Evolutionary conservation across 257 asterid genomes (phyloP), one percentile per base, ranked within the genome.

Genomic region (Solanum lycopersicoides): DNA sequence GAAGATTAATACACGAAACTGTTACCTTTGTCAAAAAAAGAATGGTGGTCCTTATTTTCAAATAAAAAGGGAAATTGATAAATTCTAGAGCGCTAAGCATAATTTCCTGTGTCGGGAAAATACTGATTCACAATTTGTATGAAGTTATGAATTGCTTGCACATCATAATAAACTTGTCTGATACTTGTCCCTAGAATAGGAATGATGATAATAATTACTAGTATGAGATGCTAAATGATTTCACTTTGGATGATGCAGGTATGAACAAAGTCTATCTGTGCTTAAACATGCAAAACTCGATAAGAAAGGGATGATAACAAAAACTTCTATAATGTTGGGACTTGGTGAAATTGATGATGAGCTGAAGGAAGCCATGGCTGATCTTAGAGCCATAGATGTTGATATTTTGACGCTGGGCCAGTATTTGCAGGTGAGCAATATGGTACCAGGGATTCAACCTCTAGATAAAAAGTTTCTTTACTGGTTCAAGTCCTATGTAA

Each of bases 271-370:
- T 92, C 88, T 97, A 88, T 92, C 97, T 5, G 99, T 97, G 72
- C 90, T 97, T 91, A 95, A 92, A 92, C 99, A 97, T 83, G 99
- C 98, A 83, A 97, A 95, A 91, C 91, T 92, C 71, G 88, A 90
- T 89, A 95, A 95, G 93, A 92, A 91, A 90, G 98, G 98, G 87
- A 95, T 95, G 98, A 91, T 97, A 82, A 97, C 99, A 53, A 97
- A 97, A 92, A 88, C 99, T 45, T 95, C 99, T 74, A 92, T 97
- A 37, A 97, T 97, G 99, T 90, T 97, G 94, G 99, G 99, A 86
- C 98, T 97, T 83, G 99, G 99, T 87, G 99, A 97, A 93, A 95
- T 94, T 86, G 97, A 95, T 90, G 96, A 95, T 82, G 99, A 97
- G 92, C 88, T 97, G 85, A 93, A 96, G 93, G 95, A 95, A 91